Evolutionary conservation across 2,329 filamentous ascomycete species (phyloP), one percentile per base, ranked within the genome.

Genomic region (Passalora sequoiae): DNA sequence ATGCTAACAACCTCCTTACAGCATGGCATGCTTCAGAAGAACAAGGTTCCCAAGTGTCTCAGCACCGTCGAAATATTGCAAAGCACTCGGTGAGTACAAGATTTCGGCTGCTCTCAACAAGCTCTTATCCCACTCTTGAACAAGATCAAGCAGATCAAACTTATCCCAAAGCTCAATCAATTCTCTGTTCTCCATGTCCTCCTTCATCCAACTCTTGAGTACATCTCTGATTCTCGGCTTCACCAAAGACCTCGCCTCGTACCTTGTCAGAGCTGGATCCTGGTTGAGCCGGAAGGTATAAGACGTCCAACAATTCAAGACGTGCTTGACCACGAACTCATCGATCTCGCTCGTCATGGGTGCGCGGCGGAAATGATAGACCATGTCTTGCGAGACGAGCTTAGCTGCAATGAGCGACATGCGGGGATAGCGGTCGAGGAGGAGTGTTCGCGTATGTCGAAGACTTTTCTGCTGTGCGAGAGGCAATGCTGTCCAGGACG

Each of bases 401-500:
- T n/a, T n/a, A n/a, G n/a, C n/a, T n/a, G n/a, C n/a, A n/a, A n/a
- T n/a, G n/a, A n/a, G 22, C 4, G 33, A 24, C 10, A 52, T 47
- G 4, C 44, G 32, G 13, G 49, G 40, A 17, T 46, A 52, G 12
- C 40, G 37, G n/a, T 52, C 49, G 10, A 44, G 21, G 13, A 52
- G 21, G 15, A 40, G 28, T 27, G 31, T 37, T 22, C 40, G 32
- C n/a, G 33, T 36, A 10, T 44, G 24, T 13, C 31, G 22, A 9
- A 33, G 40, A 9, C 31, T 17, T 3, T 15, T 43, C 4, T 38
- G 40, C 12, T 43, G 22, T 7, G 42, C 27, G 4, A 17, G 19
- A 13, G 31, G 28, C 16, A 49, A 29, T 3, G 28, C 24, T 8
- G 24, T 28, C 45, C 46, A 49, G 12, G 19, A 22, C n/a, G 12